Base-by-base conservation (phyloP, 148 eudicot species). In the Persicaria tinctoria region DNA sequence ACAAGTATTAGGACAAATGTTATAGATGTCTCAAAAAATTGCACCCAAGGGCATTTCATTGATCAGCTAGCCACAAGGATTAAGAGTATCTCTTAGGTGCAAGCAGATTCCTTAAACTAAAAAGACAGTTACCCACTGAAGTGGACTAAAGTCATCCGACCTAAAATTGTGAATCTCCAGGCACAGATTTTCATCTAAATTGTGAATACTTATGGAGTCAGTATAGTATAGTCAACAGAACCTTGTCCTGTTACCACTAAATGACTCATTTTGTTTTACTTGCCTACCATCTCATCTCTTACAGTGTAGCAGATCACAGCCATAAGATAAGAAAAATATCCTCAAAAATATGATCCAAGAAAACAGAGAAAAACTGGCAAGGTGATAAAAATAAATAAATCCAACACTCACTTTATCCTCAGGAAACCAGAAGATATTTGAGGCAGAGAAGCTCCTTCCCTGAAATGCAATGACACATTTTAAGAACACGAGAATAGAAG, bases 371-470 rank as follows among this genome's bases (percentile, higher is more conserved):
- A 63, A 41, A 66, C 13, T 41, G 70, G 70, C 47, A 66, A 66
- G 68, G 44, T 41, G 3, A 60, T 13, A 60, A 13, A 13, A 20
- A 41, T 8, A 60, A 4, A 60, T 8, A 60, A 54, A 4, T 41
- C 46, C 20, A 23, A 56, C 82, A 88, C 98, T 87, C 75, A 93
- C 98, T 89, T 89, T 73, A 93, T 85, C 82, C 96, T 87, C 82
- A 93, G 79, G 81, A 84, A 93, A 74, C 89, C 82, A 27, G 90
- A 84, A 82, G 98, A 74, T 68, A 87, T 74, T 85, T 90, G 98
- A 41, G 91, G 93, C 84, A 93, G 86, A 50, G 80, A 81, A 57
- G 75, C 84, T 82, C 87, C 92, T 78, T 81, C 92, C 90, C 98
- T 93, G 87, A 46, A 83, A n/a, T 66, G 5, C 38, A 66, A 66